Conservation (phyloP, 2,329 filamentous ascomycete genomes). For the Ophiostoma ulmi region DNA sequence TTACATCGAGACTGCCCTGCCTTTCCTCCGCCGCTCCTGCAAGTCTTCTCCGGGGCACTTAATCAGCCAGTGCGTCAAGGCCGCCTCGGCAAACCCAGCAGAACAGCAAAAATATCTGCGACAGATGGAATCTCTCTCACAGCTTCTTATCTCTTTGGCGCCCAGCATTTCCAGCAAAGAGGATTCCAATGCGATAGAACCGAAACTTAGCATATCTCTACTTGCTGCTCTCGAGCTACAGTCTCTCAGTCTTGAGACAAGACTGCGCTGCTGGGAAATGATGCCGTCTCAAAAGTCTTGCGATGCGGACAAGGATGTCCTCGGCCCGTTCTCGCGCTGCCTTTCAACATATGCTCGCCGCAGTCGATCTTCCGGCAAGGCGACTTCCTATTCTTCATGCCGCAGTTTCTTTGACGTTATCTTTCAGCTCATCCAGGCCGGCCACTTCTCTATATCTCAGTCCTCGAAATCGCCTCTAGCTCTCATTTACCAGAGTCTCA, state of each 20-base stretch:
- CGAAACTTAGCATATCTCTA: constrained; percentile 52
- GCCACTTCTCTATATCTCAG: constrained; percentile 32
- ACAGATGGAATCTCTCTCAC: constrained; percentile 62
- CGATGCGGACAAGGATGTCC: constrained; percentile 58
- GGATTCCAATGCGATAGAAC: constrained; percentile 52
- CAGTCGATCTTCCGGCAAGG: constrained; percentile 33
- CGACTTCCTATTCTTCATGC: constrained; percentile 39
- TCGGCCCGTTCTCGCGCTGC: constrained; percentile 61
- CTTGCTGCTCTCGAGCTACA: constrained; percentile 58
- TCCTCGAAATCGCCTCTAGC: constrained; percentile 43
- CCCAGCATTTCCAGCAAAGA: constrained; percentile 62
- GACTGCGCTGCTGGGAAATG: constrained; percentile 62
- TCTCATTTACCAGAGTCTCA: constrained; percentile 50
- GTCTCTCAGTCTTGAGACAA: constrained; percentile 54
- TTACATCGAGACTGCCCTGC: constrained; percentile 53
- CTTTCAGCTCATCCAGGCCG: constrained; percentile 36
- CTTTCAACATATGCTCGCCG: constrained; percentile 57
- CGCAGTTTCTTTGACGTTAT: constrained; percentile 36
- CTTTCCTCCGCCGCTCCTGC: constrained; percentile 49
- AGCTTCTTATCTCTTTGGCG: constrained; percentile 59
- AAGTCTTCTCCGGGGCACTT: constrained; percentile 55
- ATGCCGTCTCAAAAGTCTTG: constrained; percentile 48
- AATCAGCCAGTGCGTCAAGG: constrained; percentile 43
- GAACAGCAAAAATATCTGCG: constrained; percentile 55
- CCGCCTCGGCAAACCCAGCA: constrained; percentile 36